These are phyloP conservation scores for Paraphysoderma sedebokerense DNA, from an alignment of 371 early-diverging fungal genomes.

Conservation along the genomic window DNA sequence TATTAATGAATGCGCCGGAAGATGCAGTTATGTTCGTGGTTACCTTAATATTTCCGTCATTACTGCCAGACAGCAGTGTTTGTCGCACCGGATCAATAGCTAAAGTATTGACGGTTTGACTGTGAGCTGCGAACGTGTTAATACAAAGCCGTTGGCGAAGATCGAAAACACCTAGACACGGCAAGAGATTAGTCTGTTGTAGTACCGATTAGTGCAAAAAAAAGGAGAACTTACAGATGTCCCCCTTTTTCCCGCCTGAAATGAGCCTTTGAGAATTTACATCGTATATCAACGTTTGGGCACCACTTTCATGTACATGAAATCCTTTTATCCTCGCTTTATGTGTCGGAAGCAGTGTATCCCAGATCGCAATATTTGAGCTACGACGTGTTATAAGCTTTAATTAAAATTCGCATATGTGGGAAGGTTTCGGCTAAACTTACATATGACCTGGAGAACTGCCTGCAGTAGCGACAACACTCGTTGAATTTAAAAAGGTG, in stretches of 20 bases:
- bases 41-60: constrained; percentile 27
- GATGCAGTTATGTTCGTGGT: not conserved
- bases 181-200: not conserved
- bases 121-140: constrained; percentile 54
- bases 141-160: constrained; percentile 43
- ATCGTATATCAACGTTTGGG: constrained; percentile 47
- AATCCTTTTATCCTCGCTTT: constrained; percentile 38
- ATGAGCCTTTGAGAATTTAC: constrained; percentile 37
- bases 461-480: constrained; percentile 55
- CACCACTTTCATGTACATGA: constrained; percentile 27
- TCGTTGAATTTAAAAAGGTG: constrained; percentile 47
- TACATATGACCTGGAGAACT: constrained; percentile 42
- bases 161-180: constrained; percentile 43
- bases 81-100: constrained; percentile 36
- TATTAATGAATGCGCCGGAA: not conserved
- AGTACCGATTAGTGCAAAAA: not conserved
- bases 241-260: constrained; percentile 57
- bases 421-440: constrained; percentile 1
- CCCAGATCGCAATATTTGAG: constrained; percentile 52
- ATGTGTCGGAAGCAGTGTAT: constrained; percentile 44
- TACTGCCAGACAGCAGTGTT: constrained; percentile 34
- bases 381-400: not conserved
- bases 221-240: constrained; percentile 34
- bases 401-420: not conserved
- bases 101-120: constrained; percentile 43